Base-by-base conservation (phyloP, 257 asterid genomes). In the Solanum pennellii region DNA sequence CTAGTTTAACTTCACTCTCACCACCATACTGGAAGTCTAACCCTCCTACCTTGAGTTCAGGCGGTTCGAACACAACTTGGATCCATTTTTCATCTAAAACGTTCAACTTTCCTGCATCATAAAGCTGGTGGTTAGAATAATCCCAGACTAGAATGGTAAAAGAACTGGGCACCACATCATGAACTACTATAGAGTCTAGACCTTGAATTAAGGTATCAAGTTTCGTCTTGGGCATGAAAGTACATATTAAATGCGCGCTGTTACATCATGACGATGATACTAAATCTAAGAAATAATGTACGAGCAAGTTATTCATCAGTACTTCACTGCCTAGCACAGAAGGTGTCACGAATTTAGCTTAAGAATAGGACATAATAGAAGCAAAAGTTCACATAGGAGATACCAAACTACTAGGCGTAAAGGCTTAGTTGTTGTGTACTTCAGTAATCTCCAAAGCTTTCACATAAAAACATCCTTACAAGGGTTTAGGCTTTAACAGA, bases 81-180 rank as follows among this genome's bases (percentile, higher is more conserved):
- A 97, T 93, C 99, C 99, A 97, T 88, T 94, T 96, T 71, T 92
- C 97, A 75, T 97, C 99, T 87, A 95, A 80, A 11, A 92, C 95
- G 6, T 86, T 93, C 86, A 97, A 91, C 82, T 92, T 96, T 56
- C 99, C 98, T 97, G 94, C 88, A 86, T 3, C 29, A 49, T 10
- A 3, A 6, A 49, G 45, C 69, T 82, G 29, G n/a, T 49, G 42
- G 31, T 82, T 82, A 82, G 69, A 49, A 18, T 29, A 49, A 80
- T 29, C 42, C 68, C 29, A 80, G 68, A 80, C 35, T 29, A 80
- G 85, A 80, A 47, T 80, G 85, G 85, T 80, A 12, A 37, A 21
- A 35, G 14, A n/a, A 60, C 59, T 25, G 44, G 6, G 44, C 27
- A 85, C 69, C 79, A 84, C 72, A 71, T 25, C 12, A 14, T 79